These are phyloP conservation scores for Aphanomyces stellatus DNA, from an alignment of 352 stramenopile genomes.

Conservation along the genomic window DNA sequence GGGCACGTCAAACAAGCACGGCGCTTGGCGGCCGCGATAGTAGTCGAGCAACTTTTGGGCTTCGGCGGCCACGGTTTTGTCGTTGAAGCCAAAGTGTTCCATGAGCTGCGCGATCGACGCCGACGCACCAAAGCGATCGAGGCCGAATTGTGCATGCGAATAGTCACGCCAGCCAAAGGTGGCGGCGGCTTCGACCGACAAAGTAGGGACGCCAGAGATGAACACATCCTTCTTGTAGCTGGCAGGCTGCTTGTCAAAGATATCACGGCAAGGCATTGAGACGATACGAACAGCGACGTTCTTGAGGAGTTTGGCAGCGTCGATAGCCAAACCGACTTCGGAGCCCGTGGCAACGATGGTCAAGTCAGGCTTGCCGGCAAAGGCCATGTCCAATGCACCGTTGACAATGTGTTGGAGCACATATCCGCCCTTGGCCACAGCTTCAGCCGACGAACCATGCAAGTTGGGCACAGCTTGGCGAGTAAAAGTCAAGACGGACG, in stretches of 20 bases:
- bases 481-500: constrained; percentile 91
- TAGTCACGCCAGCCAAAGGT: constrained; percentile 95
- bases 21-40: constrained; percentile 68
- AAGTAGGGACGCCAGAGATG: constrained; percentile 87
- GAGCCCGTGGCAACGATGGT: constrained; percentile 91
- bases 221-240: constrained; percentile 95
- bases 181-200: constrained; percentile 93
- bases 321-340: constrained; percentile 93
- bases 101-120: constrained; percentile 85
- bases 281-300: constrained; percentile 89
- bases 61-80: constrained; percentile 89
- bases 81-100: constrained; percentile 94
- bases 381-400: constrained; percentile 56
- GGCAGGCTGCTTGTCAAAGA: constrained; percentile 94
- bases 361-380: constrained; percentile 78
- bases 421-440: constrained; percentile 88
- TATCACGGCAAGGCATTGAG: constrained; percentile 95
- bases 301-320: constrained; percentile 88
- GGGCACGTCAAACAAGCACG: constrained; percentile 68
- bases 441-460: constrained; percentile 80
- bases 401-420: constrained; percentile 72
- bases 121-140: constrained; percentile 85
- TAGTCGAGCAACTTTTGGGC: constrained; percentile 90
- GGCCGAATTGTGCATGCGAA: constrained; percentile 89
- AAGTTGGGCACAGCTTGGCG: constrained; percentile 85